Percentiles rank a stretch among this genome's conserved stretches.
Evolutionary conservation across 83 land plant species (phyloP).

Genomic region (Thuja plicata): DNA sequence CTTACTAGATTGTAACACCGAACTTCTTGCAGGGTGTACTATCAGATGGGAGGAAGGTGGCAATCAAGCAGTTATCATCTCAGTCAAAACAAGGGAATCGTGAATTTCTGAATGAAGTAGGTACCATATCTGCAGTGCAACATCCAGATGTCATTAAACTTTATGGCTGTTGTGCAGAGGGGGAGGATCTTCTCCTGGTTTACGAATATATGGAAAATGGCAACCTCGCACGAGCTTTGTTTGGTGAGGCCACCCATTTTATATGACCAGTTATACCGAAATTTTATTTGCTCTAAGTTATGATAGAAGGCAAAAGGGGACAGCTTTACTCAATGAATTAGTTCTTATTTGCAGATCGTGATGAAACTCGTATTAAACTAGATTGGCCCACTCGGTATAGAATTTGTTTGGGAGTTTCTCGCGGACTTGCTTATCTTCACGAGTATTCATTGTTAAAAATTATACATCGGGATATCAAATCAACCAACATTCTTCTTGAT

Average conservation of each 20-base stretch:
- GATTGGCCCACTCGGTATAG: conserved; percentile 26
- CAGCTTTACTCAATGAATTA: not conserved
- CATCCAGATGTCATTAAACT: conserved; percentile 10
- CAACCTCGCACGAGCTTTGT: not conserved
- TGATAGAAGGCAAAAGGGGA: not conserved
- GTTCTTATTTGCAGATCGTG: not conserved
- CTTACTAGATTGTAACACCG: not conserved
- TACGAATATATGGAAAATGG: conserved; percentile 9
- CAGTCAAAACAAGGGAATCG: conserved; percentile 11
- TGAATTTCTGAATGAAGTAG: conserved; percentile 8
- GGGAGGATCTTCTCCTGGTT: conserved; percentile 10
- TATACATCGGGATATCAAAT: conserved; percentile 29
- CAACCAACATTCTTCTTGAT: conserved; percentile 22
- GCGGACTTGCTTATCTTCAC: conserved; percentile 26
- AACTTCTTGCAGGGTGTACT: not conserved
- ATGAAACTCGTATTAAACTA: conserved; percentile 5
- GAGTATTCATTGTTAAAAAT: conserved; percentile 24
- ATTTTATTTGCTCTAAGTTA: not conserved
- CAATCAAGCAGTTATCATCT: conserved; percentile 11
- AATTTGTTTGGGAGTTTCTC: conserved; percentile 27
- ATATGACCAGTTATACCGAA: not conserved
- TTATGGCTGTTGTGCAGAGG: conserved; percentile 12
- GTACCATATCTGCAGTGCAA: conserved; percentile 10
- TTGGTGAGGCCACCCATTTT: not conserved
- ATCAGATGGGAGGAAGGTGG: conserved; percentile 9